These are phyloP conservation scores for Vicia sativa DNA, from an alignment of 306 rosid species.

Conservation along the genomic window DNA sequence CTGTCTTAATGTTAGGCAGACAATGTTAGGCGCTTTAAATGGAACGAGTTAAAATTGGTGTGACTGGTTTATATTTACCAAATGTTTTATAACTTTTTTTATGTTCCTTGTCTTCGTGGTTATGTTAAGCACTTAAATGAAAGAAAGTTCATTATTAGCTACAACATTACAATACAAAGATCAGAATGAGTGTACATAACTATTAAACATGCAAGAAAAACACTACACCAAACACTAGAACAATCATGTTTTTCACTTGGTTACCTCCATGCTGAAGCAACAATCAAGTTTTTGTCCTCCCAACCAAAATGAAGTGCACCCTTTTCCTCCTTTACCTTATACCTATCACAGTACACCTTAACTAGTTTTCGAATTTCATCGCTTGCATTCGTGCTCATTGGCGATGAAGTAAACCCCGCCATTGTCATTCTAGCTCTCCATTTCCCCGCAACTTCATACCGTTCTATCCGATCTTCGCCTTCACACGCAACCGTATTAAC, in stretches of 20 bases:
- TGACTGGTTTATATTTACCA: too few species aligned
- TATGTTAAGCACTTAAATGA: conserved; percentile 7
- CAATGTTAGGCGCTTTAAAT: too few species aligned
- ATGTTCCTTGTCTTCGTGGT: conserved; percentile 8
- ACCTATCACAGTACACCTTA: conserved; percentile 68
- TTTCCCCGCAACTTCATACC: conserved; percentile 93
- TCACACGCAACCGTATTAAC: conserved; percentile 89
- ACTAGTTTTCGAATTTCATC: conserved; percentile 58
- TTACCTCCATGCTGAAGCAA: conserved; percentile 94
- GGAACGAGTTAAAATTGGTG: too few species aligned
- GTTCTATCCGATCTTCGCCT: conserved; percentile 88
- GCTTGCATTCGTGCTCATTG: conserved; percentile 52
- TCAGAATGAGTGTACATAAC: conserved; percentile 17
- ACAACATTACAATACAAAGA: not conserved
- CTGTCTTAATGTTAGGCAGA: too few species aligned
- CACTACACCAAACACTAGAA: conserved; percentile 1
- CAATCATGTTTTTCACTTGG: not conserved
- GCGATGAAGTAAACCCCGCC: conserved; percentile 83
- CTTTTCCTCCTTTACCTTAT: conserved; percentile 73
- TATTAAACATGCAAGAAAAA: conserved; percentile 40
- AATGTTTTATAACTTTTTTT: not conserved
- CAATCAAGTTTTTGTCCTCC: conserved; percentile 83
- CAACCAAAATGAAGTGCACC: conserved; percentile 89
- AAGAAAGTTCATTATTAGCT: conserved; percentile 35
- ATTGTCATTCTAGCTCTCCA: conserved; percentile 93